Evolutionary conservation across 2,329 filamentous ascomycete species (phyloP).

Genomic region (Raffaelea albimanens): DNA sequence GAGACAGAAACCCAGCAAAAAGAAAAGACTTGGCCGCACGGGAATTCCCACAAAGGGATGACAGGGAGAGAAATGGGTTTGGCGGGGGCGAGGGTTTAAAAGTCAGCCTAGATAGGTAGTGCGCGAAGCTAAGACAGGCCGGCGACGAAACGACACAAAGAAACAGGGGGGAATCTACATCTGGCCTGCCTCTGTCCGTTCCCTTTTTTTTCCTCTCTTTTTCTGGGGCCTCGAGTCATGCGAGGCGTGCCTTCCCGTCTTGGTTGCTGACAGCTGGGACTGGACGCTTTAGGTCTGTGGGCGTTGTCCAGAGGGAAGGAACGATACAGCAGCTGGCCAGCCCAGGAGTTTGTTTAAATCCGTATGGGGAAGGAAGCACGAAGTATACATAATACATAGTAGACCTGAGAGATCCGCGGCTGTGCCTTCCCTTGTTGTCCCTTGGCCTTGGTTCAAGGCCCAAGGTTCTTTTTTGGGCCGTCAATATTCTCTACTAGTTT

Average conservation of each 20-base stretch:
- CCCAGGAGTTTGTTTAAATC: neutral
- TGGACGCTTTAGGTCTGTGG: neutral
- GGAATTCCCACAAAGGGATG: neutral
- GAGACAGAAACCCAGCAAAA: neutral
- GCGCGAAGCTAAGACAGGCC: slow-evolving; percentile 6
- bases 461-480: no score
- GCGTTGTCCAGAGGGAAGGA: neutral
- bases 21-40: neutral
- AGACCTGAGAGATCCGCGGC: neutral
- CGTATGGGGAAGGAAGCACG: neutral
- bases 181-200: no score
- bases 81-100: neutral
- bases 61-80: neutral
- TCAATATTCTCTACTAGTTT: no score
- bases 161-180: neutral
- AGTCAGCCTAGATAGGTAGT: slow-evolving; percentile 10
- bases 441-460: no score
- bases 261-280: neutral
- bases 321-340: neutral
- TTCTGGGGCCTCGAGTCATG: neutral
- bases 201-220: neutral
- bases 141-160: slow-evolving; percentile 3
- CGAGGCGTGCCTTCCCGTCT: neutral
- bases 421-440: neutral
- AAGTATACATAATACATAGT: neutral